Base-by-base conservation (phyloP, 2,329 filamentous ascomycete genomes). In the Helicocarpus griseus region DNA sequence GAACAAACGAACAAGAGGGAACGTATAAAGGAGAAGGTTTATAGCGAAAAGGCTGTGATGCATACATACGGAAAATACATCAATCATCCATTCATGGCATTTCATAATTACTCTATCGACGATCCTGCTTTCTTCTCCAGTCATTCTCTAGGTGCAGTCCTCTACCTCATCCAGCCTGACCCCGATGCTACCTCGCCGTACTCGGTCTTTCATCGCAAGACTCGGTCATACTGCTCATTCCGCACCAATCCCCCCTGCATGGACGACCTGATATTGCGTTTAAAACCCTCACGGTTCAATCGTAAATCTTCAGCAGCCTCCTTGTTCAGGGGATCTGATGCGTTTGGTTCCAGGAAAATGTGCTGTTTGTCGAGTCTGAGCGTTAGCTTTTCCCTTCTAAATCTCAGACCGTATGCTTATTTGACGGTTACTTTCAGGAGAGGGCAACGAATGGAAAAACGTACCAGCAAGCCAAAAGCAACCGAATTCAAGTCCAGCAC, bases 281-380 rank as follows among this genome's bases (percentile, higher is more conserved):
- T 93, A 73, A 98, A 98, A 28, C 77, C 81, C 50, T 97, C 93
- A 35, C 89, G 76, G 69, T 93, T 95, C 45, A 77, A 77, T 62
- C 91, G 83, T 60, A 98, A 75, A 65, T 97, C 93, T 55, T 96
- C 89, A 3, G 93, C 93, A 0, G 93, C 93, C 64, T 97, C 91
- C 76, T 98, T 96, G 72, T 98, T 98, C 55, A 98, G 75, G n/a
- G 93, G 93, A 65, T 98, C 93, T 46, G 87, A 90, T 8, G 93
- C 89, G 65, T 98, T 98, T 17, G 93, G 93, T 69, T 98, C 93
- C 56, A 97, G 83, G 78, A 98, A 98, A 48, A 98, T 78, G 66
- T 97, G 97, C 85, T 95, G 69, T 45, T 50, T 35, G n/a, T 35
- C n/a, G n/a, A n/a, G 11, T 41, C 26, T n/a, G 19, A 4, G 22